Conservation (phyloP, 441 rosid species). For the Pelargonium cotyledonis region DNA sequence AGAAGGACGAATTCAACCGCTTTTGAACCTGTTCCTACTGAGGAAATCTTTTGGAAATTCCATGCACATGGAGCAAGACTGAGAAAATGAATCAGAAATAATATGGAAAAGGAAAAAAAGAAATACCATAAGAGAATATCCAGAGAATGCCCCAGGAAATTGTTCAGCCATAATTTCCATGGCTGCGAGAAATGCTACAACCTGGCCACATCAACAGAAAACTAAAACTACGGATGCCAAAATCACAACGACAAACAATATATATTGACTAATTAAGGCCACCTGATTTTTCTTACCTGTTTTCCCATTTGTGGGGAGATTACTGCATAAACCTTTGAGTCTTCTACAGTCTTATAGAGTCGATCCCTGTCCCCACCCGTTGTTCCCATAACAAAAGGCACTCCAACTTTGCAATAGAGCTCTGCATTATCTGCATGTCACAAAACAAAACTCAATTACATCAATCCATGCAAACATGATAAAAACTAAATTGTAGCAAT, state of each 20-base stretch:
- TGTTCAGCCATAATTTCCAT: slow-evolving; percentile 90
- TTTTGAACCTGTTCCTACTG: too few relatives aligned
- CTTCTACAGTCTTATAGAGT: slow-evolving; percentile 49
- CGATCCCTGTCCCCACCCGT: slow-evolving; percentile 69
- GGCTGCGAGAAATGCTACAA: slow-evolving; percentile 90
- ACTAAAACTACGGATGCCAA: slow-evolving; percentile 14
- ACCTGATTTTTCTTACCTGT: slow-evolving; percentile 33
- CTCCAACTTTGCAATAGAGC: slow-evolving; percentile 70
- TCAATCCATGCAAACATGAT: neutral
- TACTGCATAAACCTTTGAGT: slow-evolving; percentile 60
- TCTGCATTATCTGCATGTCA: slow-evolving; percentile 55
- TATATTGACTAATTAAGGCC: neutral
- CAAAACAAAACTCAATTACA: neutral
- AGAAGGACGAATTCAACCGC: too few relatives aligned
- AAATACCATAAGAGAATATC: slow-evolving; percentile 71
- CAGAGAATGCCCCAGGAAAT: slow-evolving; percentile 80
- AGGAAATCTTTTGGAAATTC: too few relatives aligned
- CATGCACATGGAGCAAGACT: neutral
- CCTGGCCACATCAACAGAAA: slow-evolving; percentile 37
- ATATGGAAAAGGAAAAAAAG: neutral
- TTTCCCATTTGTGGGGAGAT: slow-evolving; percentile 93
- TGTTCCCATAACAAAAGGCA: slow-evolving; percentile 91
- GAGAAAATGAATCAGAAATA: neutral
- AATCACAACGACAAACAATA: neutral
- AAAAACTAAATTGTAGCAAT: neutral